Evolutionary conservation across 352 stramenopile genomes (phyloP), one percentile per base, ranked within the genome.

Genomic region (Globisporangium polare): DNA sequence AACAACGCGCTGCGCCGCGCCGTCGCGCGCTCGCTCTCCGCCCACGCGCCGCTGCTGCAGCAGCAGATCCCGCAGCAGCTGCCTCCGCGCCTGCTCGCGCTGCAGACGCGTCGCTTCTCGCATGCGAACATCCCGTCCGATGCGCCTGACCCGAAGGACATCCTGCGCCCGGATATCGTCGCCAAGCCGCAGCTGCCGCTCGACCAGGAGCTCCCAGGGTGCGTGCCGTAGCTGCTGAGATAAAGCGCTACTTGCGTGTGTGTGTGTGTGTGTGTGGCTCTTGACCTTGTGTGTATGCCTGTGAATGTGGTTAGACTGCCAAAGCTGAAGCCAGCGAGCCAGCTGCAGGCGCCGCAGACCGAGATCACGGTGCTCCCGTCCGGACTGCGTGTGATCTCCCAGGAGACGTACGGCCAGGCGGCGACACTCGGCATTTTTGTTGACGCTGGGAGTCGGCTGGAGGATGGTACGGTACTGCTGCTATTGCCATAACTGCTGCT

Each of bases 321-420:
- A 2, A 77, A 77, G 63, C 80, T 96, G 47, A 95, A 95, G 62
- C 85, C 89, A 0, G 86, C 88, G 39, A 92, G 79, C 53, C 83
- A 96, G 53, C 63, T 96, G 22, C 70, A 86, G 53, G 77, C 84
- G 33, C 96, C 96, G 5, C 78, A 95, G 62, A 98, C 95, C 1
- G 69, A 96, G 66, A 85, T 98, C 29, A 97, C 95, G 33, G 97
- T 86, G 53, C 77, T 99, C 12, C 73, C 89, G 15, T 98, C 97
- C 51, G 96, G 96, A 0, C 77, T 99, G 42, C 89, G 96, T 31
- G 95, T 99, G 27, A 97, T 98, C 56, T 98, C 94, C 15, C 95
- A 99, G 65, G 96, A 99, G 70, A 98, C 89, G 18, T 98, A 98
- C 71, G 95, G 93, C 35, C 94, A 98, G 68, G 92, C 97, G 13